Evolutionary conservation across 352 stramenopile genomes (phyloP), one percentile per base, ranked within the genome.

Genomic region (Phytophthora citrophthora): DNA sequence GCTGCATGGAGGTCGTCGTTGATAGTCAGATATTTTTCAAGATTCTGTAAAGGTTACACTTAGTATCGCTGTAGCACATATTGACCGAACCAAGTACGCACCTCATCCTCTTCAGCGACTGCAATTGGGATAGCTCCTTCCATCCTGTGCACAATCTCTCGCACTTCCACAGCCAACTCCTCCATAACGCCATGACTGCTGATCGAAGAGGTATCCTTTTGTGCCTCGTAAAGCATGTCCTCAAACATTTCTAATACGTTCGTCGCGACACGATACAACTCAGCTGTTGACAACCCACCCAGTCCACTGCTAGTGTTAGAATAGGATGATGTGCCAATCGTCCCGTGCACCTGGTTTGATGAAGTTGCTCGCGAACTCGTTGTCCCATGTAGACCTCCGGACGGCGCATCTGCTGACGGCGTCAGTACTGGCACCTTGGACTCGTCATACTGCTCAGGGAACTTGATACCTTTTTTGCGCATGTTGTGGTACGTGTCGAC

Each of bases 401-500:
- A 52, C 4, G 53, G 27, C n/a, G 36, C 44, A 20, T 70, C 68
- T 12, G 53, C 52, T 23, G 67, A 70, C 23, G 69, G 64, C 26
- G 76, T 87, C 27, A 91, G 48, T 50, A 89, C 74, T 1, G 83
- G 83, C 13, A 83, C 81, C 24, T 86, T 83, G 43, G 68, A 81
- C 45, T 90, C 79, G 62, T 94, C 81, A 64, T 91, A 92, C 59
- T 90, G 79, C 11, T 89, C 84, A 13, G 81, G 83, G 64, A 94
- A 94, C 48, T 76, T 74, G 48, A 93, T 74, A 26, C 86, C 86
- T 48, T 90, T 84, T 62, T 89, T 90, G 54, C 86, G 77, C 70
- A 94, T 89, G 46, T 91, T 90, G 67, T 94, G 79, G 66, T 94
- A 94, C 69, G 81, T 90, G 44, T 91, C 80, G 48, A 90, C 86